phyloP scores from a whole-genome alignment of 2,329 filamentous ascomycete genomes.

The Fusarium sp. region DNA sequence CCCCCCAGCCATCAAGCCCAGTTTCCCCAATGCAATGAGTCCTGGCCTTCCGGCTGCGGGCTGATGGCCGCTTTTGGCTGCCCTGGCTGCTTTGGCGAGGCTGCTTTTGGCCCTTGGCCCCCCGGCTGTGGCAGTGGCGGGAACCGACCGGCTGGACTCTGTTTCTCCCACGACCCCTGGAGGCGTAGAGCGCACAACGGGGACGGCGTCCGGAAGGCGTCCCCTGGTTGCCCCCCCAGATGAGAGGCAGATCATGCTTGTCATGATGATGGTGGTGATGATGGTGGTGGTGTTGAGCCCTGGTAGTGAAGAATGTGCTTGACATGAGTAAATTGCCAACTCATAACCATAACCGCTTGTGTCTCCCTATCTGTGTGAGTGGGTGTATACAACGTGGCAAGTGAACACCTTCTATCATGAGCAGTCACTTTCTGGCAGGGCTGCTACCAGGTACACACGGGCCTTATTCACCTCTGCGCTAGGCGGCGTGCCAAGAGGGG shows the following conservation, averaged over 20 bases:
- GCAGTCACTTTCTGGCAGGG: conserved; percentile 9
- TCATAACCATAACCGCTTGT: not conserved
- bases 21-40: conserved; percentile 13
- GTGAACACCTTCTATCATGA: conserved; percentile 16
- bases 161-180: conserved; percentile 38
- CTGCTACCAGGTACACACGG: conserved; percentile 28
- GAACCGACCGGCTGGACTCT: conserved; percentile 42
- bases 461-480: not conserved
- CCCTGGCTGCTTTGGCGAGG: conserved; percentile 32
- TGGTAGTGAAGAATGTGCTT: conserved; percentile 7
- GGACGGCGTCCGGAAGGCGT: conserved; percentile 42
- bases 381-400: conserved; percentile 34
- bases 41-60: conserved; percentile 11
- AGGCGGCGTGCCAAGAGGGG: conserved; percentile 3
- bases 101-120: conserved; percentile 30
- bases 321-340: not conserved
- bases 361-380: conserved; percentile 15
- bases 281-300: conserved; percentile 3
- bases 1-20: conserved; percentile 7
- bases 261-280: conserved; percentile 28
- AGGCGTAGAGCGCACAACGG: conserved; percentile 40
- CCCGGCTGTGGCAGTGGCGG: conserved; percentile 40
- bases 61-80: conserved; percentile 34
- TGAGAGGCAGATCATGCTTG: conserved; percentile 30
- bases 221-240: conserved; percentile 22